Evolutionary conservation across 2,329 filamentous ascomycete genomes (phyloP), one percentile per base, ranked within the genome.

Genomic region (Ophiocordyceps camponoti-rufipedis): DNA sequence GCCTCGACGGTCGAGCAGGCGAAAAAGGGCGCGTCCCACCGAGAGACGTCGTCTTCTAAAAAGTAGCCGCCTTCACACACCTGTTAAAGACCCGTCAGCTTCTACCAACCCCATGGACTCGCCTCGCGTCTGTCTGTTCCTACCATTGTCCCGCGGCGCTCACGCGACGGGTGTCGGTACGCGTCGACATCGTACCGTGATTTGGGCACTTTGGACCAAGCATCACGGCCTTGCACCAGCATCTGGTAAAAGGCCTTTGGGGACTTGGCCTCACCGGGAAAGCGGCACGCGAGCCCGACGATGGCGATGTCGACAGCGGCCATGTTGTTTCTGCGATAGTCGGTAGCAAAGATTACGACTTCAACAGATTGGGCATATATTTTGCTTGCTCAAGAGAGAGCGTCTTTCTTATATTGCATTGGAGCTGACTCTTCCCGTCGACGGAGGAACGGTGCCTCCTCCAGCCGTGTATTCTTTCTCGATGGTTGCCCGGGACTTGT

Each of bases 11-110:
- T 33, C 5, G 43, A 44, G 18, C 32, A 35, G 18, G 43, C 38
- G 43, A 44, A 44, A n/a, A 45, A 32, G 16, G 38, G 29, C 18
- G 39, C 39, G 38, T 45, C 38, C 48, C 11, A 50, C 16, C 33
- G n/a, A 10, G 46, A 42, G 11, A 44, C 43, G 32, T 44, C 45
- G 3, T 45, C 43, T 5, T 45, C 41, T 5, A 42, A 13, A 6
- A 50, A 41, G n/a, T 50, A 44, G 11, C 43, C 43, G 32, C 43
- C 43, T 14, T 44, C 16, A 18, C 32, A 38, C 12, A 44, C 43
- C 43, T 44, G 18, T 2, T 16, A 1, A 18, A 28, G 14, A 12
- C 9, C 11, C 2, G 41, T 42, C 41, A 42, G 28, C 19, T 4
- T 10, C 12, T 14, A 35, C 12, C 23, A 5, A 5, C 33, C 13